Base-by-base conservation (phyloP, 1,284 basidiomycete species). In the Puccinia novopanici region DNA sequence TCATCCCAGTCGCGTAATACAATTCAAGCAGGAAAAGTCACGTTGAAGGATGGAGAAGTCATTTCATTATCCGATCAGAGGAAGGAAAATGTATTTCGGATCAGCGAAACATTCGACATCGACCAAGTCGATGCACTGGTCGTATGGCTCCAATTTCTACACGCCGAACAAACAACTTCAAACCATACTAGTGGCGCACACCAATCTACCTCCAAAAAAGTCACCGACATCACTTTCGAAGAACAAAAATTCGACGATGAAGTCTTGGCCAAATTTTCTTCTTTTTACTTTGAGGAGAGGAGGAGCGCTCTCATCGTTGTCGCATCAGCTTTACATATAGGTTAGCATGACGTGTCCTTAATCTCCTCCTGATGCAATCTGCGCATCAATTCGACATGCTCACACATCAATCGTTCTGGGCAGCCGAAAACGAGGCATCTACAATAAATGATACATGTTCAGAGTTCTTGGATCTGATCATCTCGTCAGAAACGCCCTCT, bases 241-340 rank as follows among this genome's bases (percentile, higher is more conserved):
- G 55, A 71, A 12, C 30, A 61, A 59, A 80, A 40, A 30, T 52
- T 72, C 15, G 77, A 80, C 42, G 68, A 80, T 30, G 55, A 50
- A 19, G 63, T 48, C 12, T 9, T 80, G 42, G 68, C 54, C 22
- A 63, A 61, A 24, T 59, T 80, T 40, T 55, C 77, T 9, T 71
- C 68, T 24, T 80, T 80, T 71, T 80, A 80, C 52, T 80, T 80
- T 34, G 77, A 80, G 54, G 77, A 80, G 68, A 67, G 68, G n/a
- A 67, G 57, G 45, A 80, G 77, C 40, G 77, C 67, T 63, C 67
- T 80, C 15, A 48, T 72, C 48, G 77, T 70, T 13, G 70, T 80
- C 45, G 57, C 77, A 19, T 80, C 77, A 30, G 59, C 68, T 8
- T 37, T 73, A 42, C 67, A 72, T 52, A 71, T 80, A 52, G 68